Evolutionary conservation across 192 early-diverging fungal species (phyloP).

Genomic region (Geranomyces michiganensis): DNA sequence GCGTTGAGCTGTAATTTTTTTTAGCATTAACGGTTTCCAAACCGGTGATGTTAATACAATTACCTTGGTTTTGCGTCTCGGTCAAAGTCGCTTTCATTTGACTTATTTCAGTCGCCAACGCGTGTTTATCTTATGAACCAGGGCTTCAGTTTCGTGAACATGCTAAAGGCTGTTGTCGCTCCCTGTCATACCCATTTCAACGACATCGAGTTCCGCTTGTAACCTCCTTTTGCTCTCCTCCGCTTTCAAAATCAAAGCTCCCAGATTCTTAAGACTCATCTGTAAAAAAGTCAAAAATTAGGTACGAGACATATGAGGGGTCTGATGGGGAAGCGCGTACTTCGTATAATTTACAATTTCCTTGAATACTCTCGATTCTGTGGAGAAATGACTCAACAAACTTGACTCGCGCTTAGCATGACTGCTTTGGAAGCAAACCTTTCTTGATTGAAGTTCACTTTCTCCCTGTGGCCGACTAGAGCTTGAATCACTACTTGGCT

Average conservation of each 20-base stretch:
- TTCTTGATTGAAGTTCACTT: conserved; percentile 24
- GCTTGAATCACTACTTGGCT: conserved; percentile 30
- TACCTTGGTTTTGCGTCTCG: conserved; percentile 1
- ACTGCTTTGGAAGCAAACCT: conserved; percentile 12
- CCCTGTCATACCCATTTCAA: background rate
- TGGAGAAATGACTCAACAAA: background rate
- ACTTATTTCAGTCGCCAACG: background rate
- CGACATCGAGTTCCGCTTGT: background rate
- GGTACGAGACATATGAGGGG: background rate
- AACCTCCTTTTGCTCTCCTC: conserved; percentile 7
- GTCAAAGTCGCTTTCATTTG: background rate
- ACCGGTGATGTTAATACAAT: background rate
- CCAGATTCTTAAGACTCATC: conserved; percentile 29
- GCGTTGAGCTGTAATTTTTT: too few species aligned
- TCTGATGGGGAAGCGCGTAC: background rate
- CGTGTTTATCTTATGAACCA: background rate
- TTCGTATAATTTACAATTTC: conserved; percentile 29
- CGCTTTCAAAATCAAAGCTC: conserved; percentile 16
- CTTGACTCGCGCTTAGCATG: background rate
- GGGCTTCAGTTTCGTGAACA: background rate
- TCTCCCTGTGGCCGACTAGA: conserved; percentile 19
- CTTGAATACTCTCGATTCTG: conserved; percentile 26
- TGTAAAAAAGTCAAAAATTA: background rate
- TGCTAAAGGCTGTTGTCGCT: too few species aligned
- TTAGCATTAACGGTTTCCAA: background rate